Base-by-base conservation (phyloP, 2,329 filamentous ascomycete genomes). In the Macroventuria anomochaeta region DNA sequence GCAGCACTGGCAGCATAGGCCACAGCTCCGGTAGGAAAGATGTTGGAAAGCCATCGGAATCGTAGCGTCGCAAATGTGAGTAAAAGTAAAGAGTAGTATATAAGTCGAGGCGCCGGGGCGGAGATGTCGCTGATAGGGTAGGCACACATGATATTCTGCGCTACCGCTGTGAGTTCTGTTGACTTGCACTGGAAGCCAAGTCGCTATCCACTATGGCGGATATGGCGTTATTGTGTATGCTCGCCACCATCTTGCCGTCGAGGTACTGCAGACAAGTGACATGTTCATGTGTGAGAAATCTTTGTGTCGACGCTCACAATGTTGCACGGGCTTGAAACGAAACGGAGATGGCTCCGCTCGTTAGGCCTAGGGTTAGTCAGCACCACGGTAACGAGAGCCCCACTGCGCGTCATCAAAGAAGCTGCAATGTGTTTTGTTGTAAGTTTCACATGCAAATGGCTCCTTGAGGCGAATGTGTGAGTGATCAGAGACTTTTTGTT, bases 1-100 rank as follows among this genome's bases (percentile, higher is more conserved):
- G 57, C 53, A 21, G 57, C 57, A 31, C 40, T 54, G 41, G 53
- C 57, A 25, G 50, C 53, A 29, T 57, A 57, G 5, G 57, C 49
- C 3, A 52, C 49, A 3, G 46, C 49, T 6, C 37, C 46, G 3
- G 42, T 40, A 5, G 57, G 53, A 15, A 46, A 50, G 26, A 46
- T 50, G 21, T 50, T 32, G 3, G 39, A 53, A 7, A 53, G 36
- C 54, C 54, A 50, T 42, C 46, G 44, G 7, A 46, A 37, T 13
- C 44, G 32, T 12, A 57, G 17, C 5, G 46, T 53, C 5, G 17
- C 37, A 23, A 57, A 59, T 11, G 49, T 54, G 7, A 57, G 33
- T 10, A 48, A 34, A 0, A 59, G 37, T 1, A 57, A 21, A 15
- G 21, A 37, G 36, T 54, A 57, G 33, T 47, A 57, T 11, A 57